These are phyloP conservation scores for Backusella macrospora DNA, from an alignment of 192 early-diverging fungal genomes.

Conservation along the genomic window DNA sequence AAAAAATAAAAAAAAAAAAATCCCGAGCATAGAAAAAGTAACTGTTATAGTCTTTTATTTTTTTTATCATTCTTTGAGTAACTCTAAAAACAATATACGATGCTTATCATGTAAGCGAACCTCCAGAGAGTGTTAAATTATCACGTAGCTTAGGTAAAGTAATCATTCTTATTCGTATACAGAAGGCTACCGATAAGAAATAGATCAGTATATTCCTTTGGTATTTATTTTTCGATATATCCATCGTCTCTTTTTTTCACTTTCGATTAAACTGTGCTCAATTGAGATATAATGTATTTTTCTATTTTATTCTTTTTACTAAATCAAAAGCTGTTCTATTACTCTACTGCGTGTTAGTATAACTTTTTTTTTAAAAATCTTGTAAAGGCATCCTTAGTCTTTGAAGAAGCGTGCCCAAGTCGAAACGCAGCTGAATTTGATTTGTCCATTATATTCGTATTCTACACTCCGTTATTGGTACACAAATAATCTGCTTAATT, in stretches of 20 bases:
- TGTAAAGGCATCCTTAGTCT: neutral
- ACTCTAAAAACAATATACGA: neutral
- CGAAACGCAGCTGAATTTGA: neutral
- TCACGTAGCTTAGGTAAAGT: neutral
- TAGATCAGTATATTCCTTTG: neutral
- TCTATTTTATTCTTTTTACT: neutral
- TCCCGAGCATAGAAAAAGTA: too few species aligned
- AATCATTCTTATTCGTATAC: neutral
- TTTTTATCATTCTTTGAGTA: neutral
- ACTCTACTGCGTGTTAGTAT: neutral
- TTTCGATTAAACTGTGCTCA: neutral
- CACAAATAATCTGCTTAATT: conserved; percentile 2
- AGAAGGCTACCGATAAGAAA: neutral
- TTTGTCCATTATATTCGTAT: neutral
- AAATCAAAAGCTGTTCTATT: neutral
- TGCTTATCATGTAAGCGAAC: neutral
- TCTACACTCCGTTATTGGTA: neutral
- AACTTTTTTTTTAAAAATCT: conserved; percentile 1
- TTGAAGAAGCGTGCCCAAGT: neutral
- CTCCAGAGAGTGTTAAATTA: neutral
- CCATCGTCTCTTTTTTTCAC: neutral
- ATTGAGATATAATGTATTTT: neutral
- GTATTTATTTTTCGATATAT: neutral
- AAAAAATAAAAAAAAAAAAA: too few species aligned
- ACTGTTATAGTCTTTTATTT: too few species aligned